Evolutionary conservation across 495 filamentous ascomycete genomes (phyloP).

Genomic region (Aspergillus steynii): DNA sequence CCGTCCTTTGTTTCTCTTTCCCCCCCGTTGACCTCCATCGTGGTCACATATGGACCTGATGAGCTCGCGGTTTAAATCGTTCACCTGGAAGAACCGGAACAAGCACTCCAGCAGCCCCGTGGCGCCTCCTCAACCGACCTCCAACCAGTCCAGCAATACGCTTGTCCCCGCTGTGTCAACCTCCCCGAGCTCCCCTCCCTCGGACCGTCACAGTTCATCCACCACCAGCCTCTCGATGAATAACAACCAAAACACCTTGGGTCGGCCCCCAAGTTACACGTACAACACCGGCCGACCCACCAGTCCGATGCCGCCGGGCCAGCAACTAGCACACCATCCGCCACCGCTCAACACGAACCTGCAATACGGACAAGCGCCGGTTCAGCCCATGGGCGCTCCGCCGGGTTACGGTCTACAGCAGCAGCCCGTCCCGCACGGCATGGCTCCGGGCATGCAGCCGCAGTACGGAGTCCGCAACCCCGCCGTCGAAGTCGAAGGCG

Average conservation of each 20-base stretch:
- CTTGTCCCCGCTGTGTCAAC: constrained; percentile 34
- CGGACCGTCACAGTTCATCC: constrained; percentile 47
- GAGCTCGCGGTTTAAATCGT: constrained; percentile 52
- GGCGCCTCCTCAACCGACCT: constrained; percentile 11
- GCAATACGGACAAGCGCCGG: constrained; percentile 54
- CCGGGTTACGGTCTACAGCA: constrained; percentile 52
- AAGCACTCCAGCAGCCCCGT: constrained; percentile 31
- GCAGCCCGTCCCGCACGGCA: constrained; percentile 43
- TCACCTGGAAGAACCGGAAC: constrained; percentile 48
- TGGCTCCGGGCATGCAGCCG: constrained; percentile 37
- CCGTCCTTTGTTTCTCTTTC: constrained; percentile 15
- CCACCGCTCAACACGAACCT: constrained; percentile 68
- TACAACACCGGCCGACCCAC: constrained; percentile 63
- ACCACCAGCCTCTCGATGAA: constrained; percentile 57
- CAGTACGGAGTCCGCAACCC: constrained; percentile 52
- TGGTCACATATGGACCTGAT: constrained; percentile 47
- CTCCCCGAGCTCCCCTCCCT: constrained; percentile 39
- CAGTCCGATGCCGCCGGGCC: constrained; percentile 57
- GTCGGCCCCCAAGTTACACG: constrained; percentile 74
- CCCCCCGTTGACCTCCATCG: constrained; percentile 12
- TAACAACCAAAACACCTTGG: constrained; percentile 39
- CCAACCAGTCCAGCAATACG: constrained; percentile 24
- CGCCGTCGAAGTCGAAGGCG: constrained; percentile 80
- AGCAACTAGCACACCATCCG: constrained; percentile 68
- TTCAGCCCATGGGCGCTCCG: constrained; percentile 52